Conservation (phyloP, 1,139 yeast genomes). For the Zhuliangozyma blackwelliae region DNA sequence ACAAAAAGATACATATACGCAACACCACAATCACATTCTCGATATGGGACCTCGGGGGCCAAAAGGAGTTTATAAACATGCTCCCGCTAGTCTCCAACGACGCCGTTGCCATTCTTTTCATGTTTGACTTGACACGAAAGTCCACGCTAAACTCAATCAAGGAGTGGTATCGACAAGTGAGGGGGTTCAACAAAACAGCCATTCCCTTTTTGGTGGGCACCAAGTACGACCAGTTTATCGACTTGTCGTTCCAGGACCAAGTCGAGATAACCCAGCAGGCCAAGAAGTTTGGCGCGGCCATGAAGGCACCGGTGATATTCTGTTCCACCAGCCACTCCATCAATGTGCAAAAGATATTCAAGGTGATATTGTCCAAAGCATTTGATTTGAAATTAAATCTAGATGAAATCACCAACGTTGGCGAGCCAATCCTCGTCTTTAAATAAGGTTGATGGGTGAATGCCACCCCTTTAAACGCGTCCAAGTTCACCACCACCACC, state of each 20-base stretch:
- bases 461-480: too few species aligned
- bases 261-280: constrained; percentile 83
- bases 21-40: constrained; percentile 89
- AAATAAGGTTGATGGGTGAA: constrained; percentile 21
- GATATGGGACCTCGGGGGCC: constrained; percentile 97
- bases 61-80: constrained; percentile 94
- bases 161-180: constrained; percentile 93
- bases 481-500: too few species aligned
- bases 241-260: constrained; percentile 76
- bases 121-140: constrained; percentile 89
- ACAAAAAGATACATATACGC: constrained; percentile 79
- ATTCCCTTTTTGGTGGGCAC: constrained; percentile 93
- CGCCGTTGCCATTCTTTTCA: constrained; percentile 87
- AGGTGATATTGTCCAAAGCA: constrained; percentile 85
- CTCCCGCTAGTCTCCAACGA: constrained; percentile 89
- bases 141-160: constrained; percentile 81
- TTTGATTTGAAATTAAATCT: constrained; percentile 81
- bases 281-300: constrained; percentile 80
- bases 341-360: constrained; percentile 91
- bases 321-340: constrained; percentile 93
- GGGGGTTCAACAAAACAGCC: constrained; percentile 89
- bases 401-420: constrained; percentile 77
- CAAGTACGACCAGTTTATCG: constrained; percentile 84
- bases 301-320: constrained; percentile 87
- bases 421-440: constrained; percentile 85